Percentiles rank a stretch among this genome's conserved stretches.
phyloP scores from a whole-genome alignment of 108 stramenopile species.

The Bacterosira constricta region DNA sequence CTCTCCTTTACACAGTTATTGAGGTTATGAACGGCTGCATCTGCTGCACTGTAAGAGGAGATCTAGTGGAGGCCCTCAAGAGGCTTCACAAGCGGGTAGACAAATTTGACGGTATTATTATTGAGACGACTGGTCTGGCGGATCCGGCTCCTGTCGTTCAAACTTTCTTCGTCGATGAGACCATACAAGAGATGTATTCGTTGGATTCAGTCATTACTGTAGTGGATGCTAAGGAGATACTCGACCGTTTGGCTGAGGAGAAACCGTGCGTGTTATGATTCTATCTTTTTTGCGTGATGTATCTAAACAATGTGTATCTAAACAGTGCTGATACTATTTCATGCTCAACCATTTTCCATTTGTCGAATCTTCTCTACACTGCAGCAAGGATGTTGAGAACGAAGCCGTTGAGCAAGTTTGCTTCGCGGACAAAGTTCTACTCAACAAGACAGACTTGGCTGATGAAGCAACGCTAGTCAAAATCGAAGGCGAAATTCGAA shows the following conservation, averaged over 20 bases:
- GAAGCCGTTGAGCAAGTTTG: constrained; percentile 96
- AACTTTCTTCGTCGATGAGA: constrained; percentile 96
- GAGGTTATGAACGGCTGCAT: constrained; percentile 92
- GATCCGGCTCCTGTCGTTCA: constrained; percentile 95
- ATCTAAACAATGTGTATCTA: too few species aligned
- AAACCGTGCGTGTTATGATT: constrained; percentile 53
- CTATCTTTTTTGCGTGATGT: not conserved
- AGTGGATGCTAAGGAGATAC: constrained; percentile 92
- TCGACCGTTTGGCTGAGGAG: constrained; percentile 76
- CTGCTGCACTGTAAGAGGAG: constrained; percentile 89
- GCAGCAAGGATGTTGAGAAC: constrained; percentile 80
- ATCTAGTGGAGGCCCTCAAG: constrained; percentile 84
- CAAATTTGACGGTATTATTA: constrained; percentile 90
- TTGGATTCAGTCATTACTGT: constrained; percentile 95
- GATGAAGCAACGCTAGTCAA: constrained; percentile 38
- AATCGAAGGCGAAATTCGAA: constrained; percentile 53
- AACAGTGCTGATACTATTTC: too few species aligned
- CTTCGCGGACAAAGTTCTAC: constrained; percentile 84
- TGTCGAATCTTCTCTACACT: not conserved
- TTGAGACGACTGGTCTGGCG: constrained; percentile 98
- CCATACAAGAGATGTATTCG: constrained; percentile 62
- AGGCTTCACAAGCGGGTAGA: constrained; percentile 67
- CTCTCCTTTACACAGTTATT: too few species aligned
- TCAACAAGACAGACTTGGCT: constrained; percentile 88
- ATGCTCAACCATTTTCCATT: not conserved